Percentiles rank a stretch among this genome's conserved stretches.
These are phyloP conservation scores for Trifolium pratense DNA, from an alignment of 306 rosid genomes.

Conservation along the genomic window DNA sequence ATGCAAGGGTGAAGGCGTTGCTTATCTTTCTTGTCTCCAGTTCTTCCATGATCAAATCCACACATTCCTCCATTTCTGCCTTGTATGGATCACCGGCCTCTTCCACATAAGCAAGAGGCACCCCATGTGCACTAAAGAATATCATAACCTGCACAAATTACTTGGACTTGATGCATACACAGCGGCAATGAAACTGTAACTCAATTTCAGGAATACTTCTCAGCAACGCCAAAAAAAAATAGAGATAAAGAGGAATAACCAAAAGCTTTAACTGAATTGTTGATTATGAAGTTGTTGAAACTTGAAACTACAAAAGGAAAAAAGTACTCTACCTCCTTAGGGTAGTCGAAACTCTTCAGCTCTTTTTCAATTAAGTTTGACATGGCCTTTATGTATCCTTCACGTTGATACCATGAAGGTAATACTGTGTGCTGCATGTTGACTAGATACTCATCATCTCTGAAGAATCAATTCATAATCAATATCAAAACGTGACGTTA, in stretches of 20 bases:
- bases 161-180: not conserved
- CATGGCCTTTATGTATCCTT: conserved; percentile 96
- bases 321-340: conserved; percentile 58
- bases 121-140: conserved; percentile 97
- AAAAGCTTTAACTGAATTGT: not conserved
- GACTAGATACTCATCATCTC: conserved; percentile 95
- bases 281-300: conserved; percentile 7
- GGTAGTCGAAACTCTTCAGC: conserved; percentile 61
- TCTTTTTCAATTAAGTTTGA: conserved; percentile 88
- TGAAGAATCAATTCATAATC: conserved; percentile 45
- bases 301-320: not conserved
- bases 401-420: conserved; percentile 99
- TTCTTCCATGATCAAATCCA: conserved; percentile 91
- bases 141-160: conserved; percentile 68
- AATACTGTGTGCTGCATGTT: conserved; percentile 98
- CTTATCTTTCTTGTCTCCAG: conserved; percentile 74
- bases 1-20: conserved; percentile 86
- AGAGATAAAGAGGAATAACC: not conserved
- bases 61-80: conserved; percentile 98
- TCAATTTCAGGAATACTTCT: conserved; percentile 22
- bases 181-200: conserved; percentile 13
- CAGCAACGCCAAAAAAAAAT: not conserved
- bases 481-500: conserved; percentile 35
- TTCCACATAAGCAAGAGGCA: conserved; percentile 97
- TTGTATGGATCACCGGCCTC: conserved; percentile 99